Conservation (phyloP, 345 rosid species). For the Erucastrum elatum region DNA sequence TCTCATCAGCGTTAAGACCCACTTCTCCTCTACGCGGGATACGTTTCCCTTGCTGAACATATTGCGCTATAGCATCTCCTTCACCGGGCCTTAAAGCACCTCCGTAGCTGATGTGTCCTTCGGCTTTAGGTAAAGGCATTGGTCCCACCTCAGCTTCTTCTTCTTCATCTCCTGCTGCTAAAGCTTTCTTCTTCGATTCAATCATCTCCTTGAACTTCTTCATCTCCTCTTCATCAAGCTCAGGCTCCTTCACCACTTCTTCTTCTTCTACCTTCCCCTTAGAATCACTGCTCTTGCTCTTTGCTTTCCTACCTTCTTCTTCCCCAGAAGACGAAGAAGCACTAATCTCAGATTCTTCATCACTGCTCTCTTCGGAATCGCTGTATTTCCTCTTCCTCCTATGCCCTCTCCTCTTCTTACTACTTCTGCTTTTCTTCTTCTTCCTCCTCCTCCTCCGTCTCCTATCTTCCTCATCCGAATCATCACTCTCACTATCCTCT, state of each 20-base stretch:
- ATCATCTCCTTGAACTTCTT: slow-evolving; percentile 69
- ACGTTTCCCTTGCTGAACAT: slow-evolving; percentile 66
- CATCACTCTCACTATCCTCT: slow-evolving; percentile 46
- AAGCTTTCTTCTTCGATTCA: slow-evolving; percentile 77
- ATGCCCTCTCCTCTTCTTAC: slow-evolving; percentile 37
- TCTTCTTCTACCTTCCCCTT: slow-evolving; percentile 51
- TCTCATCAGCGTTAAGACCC: slow-evolving; percentile 97
- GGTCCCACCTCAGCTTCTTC: slow-evolving; percentile 91
- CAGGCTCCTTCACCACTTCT: slow-evolving; percentile 48
- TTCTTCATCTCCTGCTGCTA: slow-evolving; percentile 52
- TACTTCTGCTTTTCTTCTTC: slow-evolving; percentile 43
- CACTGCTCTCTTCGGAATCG: slow-evolving; percentile 47
- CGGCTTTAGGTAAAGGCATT: slow-evolving; percentile 89
- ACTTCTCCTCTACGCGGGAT: slow-evolving; percentile 86
- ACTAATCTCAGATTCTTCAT: slow-evolving; percentile 29
- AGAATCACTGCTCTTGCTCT: slow-evolving; percentile 48
- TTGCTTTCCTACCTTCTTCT: slow-evolving; percentile 43
- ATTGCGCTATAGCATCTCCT: slow-evolving; percentile 98
- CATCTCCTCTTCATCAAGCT: slow-evolving; percentile 67
- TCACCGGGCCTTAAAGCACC: slow-evolving; percentile 99
- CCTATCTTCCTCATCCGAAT: slow-evolving; percentile 46
- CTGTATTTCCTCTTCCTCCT: slow-evolving; percentile 42
- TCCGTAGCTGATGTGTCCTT: slow-evolving; percentile 97
- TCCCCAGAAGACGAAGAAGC: slow-evolving; percentile 40
- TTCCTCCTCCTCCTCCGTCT: slow-evolving; percentile 44